Percentiles rank a stretch among this genome's conserved stretches.
These are phyloP conservation scores for Symbiodinium pilosum DNA, from an alignment of 73 alveolate species.

Conservation along the genomic window DNA sequence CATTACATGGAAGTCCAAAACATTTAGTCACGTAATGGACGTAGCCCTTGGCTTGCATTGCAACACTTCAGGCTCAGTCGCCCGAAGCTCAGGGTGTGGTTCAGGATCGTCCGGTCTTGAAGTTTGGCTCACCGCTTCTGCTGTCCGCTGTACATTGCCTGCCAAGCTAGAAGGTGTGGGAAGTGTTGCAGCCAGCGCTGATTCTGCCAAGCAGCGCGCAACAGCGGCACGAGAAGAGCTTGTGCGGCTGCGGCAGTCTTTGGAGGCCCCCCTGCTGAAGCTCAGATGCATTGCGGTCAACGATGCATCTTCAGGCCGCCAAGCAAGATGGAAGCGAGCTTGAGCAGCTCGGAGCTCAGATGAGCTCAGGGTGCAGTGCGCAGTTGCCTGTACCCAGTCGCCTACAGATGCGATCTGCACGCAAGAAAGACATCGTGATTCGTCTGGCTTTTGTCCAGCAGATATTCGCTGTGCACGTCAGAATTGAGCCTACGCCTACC, in stretches of 20 bases:
- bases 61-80: conserved; percentile 22
- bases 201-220: conserved; percentile 56
- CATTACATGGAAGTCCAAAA: too few species aligned
- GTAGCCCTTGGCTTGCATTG: not conserved
- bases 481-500: too few species aligned
- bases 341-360: conserved; percentile 2
- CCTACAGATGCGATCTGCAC: too few species aligned
- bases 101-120: too few species aligned
- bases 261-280: conserved; percentile 28
- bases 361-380: not conserved
- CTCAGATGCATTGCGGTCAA: not conserved
- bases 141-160: not conserved
- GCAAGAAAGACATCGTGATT: too few species aligned
- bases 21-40: not conserved
- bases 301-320: not conserved
- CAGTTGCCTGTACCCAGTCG: too few species aligned
- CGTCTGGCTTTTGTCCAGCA: too few species aligned
- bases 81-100: too few species aligned
- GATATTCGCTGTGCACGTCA: too few species aligned
- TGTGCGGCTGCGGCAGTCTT: conserved; percentile 34
- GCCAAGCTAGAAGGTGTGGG: conserved; percentile 25
- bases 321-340: conserved; percentile 54
- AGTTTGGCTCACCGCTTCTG: not conserved
- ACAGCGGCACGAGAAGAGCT: conserved; percentile 45
- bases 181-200: conserved; percentile 64